phyloP scores from a whole-genome alignment of 1,139 yeast genomes.

The Diutina catenulata region DNA sequence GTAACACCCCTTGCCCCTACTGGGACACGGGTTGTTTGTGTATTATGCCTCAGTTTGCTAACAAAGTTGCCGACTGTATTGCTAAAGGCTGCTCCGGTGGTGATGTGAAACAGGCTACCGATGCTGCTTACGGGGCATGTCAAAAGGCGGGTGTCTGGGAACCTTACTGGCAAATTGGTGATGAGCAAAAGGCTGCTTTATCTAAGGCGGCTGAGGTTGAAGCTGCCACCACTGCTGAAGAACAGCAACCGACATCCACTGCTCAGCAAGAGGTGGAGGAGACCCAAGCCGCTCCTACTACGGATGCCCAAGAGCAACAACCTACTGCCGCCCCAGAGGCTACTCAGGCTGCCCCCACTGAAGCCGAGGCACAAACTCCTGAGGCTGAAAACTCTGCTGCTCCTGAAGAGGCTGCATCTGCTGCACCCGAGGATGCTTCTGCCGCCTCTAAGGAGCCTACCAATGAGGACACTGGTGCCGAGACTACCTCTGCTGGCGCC shows the following conservation, averaged over 20 bases:
- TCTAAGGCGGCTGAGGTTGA: neutral
- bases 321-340: neutral
- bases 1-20: slow-evolving; percentile 36
- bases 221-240: neutral
- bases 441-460: too few species aligned
- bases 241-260: neutral
- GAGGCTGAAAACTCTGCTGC: too few species aligned
- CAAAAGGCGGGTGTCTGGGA: slow-evolving; percentile 3
- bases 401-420: neutral
- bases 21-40: slow-evolving; percentile 46
- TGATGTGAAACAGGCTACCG: slow-evolving; percentile 27
- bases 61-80: slow-evolving; percentile 32
- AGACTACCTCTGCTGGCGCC: neutral
- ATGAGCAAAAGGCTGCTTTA: neutral
- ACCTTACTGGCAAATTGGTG: slow-evolving; percentile 4
- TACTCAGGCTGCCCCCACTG: neutral
- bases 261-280: neutral
- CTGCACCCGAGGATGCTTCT: neutral
- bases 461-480: too few species aligned
- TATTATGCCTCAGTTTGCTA: slow-evolving; percentile 38
- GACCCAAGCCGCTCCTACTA: neutral
- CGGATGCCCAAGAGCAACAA: neutral
- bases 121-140: neutral
- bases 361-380: too few species aligned
- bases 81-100: slow-evolving; percentile 28